Conservation (phyloP, 768 basidiomycete genomes). For the Pleurotus tuoliensis region DNA sequence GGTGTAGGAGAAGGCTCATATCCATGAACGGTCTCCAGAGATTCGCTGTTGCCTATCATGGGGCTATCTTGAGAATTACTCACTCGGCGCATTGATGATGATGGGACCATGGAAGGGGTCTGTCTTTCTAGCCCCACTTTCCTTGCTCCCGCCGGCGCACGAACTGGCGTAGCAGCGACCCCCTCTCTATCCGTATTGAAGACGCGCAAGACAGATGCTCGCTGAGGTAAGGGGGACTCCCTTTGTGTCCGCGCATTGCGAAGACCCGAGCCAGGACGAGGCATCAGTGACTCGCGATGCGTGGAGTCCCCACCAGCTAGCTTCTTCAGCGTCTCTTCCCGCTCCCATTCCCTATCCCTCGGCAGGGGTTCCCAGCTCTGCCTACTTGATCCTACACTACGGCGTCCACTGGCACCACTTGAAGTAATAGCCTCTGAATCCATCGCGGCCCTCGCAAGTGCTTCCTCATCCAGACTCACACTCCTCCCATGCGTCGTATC, state of each 20-base stretch:
- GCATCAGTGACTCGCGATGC: neutral
- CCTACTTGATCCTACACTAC: constrained; percentile 23
- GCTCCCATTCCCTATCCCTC: constrained; percentile 52
- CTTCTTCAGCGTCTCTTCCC: constrained; percentile 38
- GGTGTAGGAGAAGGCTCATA: constrained; percentile 44
- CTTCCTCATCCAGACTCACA: constrained; percentile 53
- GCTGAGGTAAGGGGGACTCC: neutral
- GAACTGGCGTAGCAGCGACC: neutral
- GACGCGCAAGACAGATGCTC: neutral
- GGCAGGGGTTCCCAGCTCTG: constrained; percentile 22
- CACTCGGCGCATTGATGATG: constrained; percentile 45
- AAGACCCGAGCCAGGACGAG: neutral
- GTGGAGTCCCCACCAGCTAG: constrained; percentile 20
- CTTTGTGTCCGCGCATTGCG: neutral
- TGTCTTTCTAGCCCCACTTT: constrained; percentile 19
- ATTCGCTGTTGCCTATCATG: constrained; percentile 36
- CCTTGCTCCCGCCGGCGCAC: neutral
- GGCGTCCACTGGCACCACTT: constrained; percentile 21
- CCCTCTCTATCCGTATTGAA: neutral
- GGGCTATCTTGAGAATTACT: constrained; percentile 57
- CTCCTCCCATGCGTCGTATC: constrained; percentile 44
- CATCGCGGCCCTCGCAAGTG: constrained; percentile 24
- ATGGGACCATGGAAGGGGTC: constrained; percentile 24
- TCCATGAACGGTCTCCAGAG: constrained; percentile 36
- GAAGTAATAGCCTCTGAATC: constrained; percentile 15